A percentile compares a stretch with the other conserved stretches of the same genome.
Conservation (phyloP, 2,329 filamentous ascomycete species). For the Ceratocystis ficicola region DNA sequence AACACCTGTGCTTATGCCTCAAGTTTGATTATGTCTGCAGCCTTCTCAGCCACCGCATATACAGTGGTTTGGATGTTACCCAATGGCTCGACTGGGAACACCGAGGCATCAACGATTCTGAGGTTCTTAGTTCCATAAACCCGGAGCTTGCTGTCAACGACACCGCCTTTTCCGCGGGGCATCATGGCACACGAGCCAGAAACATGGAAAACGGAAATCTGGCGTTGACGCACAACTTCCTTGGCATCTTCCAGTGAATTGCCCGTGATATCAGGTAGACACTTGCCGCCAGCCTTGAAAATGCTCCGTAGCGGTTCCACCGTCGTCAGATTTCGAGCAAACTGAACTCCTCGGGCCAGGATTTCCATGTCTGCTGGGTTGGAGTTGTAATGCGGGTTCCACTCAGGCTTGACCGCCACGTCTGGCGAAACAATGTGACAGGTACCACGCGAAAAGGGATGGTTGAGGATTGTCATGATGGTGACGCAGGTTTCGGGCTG, state of each 20-base stretch:
- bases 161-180: slow-evolving; percentile 34
- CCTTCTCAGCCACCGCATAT: slow-evolving; percentile 32
- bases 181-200: slow-evolving; percentile 41
- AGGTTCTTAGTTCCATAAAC: slow-evolving; percentile 36
- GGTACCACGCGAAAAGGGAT: slow-evolving; percentile 48
- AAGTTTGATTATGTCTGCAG: slow-evolving; percentile 29
- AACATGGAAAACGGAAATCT: slow-evolving; percentile 36
- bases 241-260: slow-evolving; percentile 30
- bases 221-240: slow-evolving; percentile 29
- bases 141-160: slow-evolving; percentile 33
- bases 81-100: slow-evolving; percentile 35
- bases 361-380: slow-evolving; percentile 46
- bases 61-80: slow-evolving; percentile 29
- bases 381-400: slow-evolving; percentile 45
- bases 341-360: slow-evolving; percentile 35
- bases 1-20: neutral
- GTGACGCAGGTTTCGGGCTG: slow-evolving; percentile 37
- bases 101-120: slow-evolving; percentile 36
- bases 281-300: slow-evolving; percentile 30
- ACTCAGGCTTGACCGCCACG: slow-evolving; percentile 34
- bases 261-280: slow-evolving; percentile 27
- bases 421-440: slow-evolving; percentile 43
- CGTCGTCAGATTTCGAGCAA: slow-evolving; percentile 31
- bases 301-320: slow-evolving; percentile 33
- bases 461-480: slow-evolving; percentile 44